Evolutionary conservation across 2,329 filamentous ascomycete species (phyloP), one percentile per base, ranked within the genome.

Genomic region (Penicillium paneum): DNA sequence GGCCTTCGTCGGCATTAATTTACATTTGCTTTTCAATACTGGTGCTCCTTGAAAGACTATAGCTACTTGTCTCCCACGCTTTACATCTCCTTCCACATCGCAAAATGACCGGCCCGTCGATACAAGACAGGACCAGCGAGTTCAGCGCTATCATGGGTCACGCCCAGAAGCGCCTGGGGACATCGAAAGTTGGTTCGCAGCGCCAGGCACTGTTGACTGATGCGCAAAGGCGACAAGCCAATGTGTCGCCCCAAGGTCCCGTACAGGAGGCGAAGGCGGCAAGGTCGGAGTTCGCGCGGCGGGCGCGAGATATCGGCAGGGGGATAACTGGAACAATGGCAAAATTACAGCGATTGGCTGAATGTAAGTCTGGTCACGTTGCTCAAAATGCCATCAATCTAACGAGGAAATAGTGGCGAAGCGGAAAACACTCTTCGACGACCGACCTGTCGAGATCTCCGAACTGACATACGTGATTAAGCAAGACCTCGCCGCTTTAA

Each of bases 391-490:
- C 12, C 7, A 34, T 19, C n/a, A 29, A 8, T 49, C 55, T 62
- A 50, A 55, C 31, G 19, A 41, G 12, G 24, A 47, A 48, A 21
- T 48, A 89, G 86, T 99, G 70, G 94, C 94, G n/a, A 93, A 91
- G 74, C 86, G 93, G 68, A 95, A 96, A 76, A 96, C 94, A 10
- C 85, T 99, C 40, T 99, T 99, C 72, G 94, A 99, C 74, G 94
- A 99, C 77, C 85, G 90, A 71, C 91, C 94, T 0, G 90, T 97
- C 52, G 94, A 99, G 76, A 97, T 97, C 73, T 94, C 94, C 73
- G 91, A 97, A 74, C 84, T 97, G 72, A 97, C 92, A 8, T 97
- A 92, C 69, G 89, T 97, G 69, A 97, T 97, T 80, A 97, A 97
- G 78, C 93, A 97, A 79, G 93, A 97, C 68, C 83, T 97, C 49